These are phyloP conservation scores for Trypanosoma avium DNA, from an alignment of 208 protist genomes.

Conservation along the genomic window DNA sequence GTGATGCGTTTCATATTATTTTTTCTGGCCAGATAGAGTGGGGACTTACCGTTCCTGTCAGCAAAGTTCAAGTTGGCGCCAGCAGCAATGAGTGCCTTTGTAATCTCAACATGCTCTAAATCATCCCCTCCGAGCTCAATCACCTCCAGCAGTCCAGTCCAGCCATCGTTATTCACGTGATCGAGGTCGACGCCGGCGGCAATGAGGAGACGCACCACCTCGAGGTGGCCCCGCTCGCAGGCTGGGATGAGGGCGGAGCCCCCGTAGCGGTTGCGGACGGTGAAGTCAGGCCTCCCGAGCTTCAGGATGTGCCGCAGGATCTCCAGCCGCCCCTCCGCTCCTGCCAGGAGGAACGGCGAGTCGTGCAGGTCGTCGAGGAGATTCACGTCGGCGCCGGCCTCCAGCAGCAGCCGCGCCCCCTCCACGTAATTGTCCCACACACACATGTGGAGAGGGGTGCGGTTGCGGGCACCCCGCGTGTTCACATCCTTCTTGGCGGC, in stretches of 20 bases:
- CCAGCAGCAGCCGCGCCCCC: slow-evolving; percentile 26
- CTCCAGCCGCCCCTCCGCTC: slow-evolving; percentile 44
- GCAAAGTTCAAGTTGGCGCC: slow-evolving; percentile 46
- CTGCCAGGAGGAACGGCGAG: slow-evolving; percentile 46
- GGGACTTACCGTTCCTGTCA: slow-evolving; percentile 40
- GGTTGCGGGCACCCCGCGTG: slow-evolving; percentile 31
- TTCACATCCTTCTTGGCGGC: slow-evolving; percentile 40
- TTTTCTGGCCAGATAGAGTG: slow-evolving; percentile 48
- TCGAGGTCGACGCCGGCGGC: slow-evolving; percentile 38
- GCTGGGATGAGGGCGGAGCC: slow-evolving; percentile 42
- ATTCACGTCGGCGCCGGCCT: slow-evolving; percentile 52
- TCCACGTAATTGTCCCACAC: slow-evolving; percentile 53
- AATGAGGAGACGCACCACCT: slow-evolving; percentile 46
- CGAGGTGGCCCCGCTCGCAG: slow-evolving; percentile 50
- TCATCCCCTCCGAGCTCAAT: slow-evolving; percentile 58
- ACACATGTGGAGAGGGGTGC: slow-evolving; percentile 50
- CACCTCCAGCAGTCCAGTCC: slow-evolving; percentile 42
- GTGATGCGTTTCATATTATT: slow-evolving; percentile 42
- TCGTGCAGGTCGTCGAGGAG: slow-evolving; percentile 53
- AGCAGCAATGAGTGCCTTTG: slow-evolving; percentile 46
- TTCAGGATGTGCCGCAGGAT: slow-evolving; percentile 49
- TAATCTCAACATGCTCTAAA: slow-evolving; percentile 55
- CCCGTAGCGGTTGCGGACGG: slow-evolving; percentile 40
- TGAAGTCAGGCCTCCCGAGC: slow-evolving; percentile 42
- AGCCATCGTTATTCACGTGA: slow-evolving; percentile 42